These are phyloP conservation scores for Polyplosphaeria fusca DNA, from an alignment of 495 filamentous ascomycete genomes.

Conservation along the genomic window DNA sequence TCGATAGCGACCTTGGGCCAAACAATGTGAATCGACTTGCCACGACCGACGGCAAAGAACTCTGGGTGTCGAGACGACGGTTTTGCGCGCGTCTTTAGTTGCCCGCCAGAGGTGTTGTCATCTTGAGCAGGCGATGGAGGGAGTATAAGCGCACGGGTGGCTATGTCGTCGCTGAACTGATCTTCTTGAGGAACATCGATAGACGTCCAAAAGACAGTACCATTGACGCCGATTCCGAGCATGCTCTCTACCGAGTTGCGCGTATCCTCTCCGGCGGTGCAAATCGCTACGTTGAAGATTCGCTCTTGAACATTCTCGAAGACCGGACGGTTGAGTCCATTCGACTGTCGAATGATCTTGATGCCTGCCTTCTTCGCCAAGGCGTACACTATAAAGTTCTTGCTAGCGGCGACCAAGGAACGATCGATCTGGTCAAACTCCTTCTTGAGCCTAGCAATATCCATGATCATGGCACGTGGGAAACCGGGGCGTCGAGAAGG, in stretches of 20 bases:
- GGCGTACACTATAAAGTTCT: conserved; percentile 87
- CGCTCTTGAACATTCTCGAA: conserved; percentile 85
- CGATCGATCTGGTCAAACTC: conserved; percentile 97
- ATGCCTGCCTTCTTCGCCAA: conserved; percentile 88
- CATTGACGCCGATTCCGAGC: conserved; percentile 88
- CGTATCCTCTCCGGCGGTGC: conserved; percentile 45
- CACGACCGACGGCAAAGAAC: conserved; percentile 90
- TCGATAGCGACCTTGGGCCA: conserved; percentile 71
- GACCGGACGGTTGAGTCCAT: conserved; percentile 81
- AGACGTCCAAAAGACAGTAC: conserved; percentile 87
- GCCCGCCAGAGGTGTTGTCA: conserved; percentile 77
- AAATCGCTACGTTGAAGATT: conserved; percentile 89
- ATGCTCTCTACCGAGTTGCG: conserved; percentile 59
- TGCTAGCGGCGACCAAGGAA: conserved; percentile 83
- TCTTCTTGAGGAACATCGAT: conserved; percentile 44
- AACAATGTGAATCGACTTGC: conserved; percentile 91
- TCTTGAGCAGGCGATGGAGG: conserved; percentile 73
- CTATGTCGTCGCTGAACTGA: conserved; percentile 52
- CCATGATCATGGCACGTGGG: conserved; percentile 70
- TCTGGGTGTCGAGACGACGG: conserved; percentile 82
- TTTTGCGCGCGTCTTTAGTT: conserved; percentile 92
- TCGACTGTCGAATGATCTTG: conserved; percentile 88
- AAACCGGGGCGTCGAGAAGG: conserved; percentile 44
- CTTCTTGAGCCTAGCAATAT: conserved; percentile 91
- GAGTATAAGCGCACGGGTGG: conserved; percentile 75